Evolutionary conservation across 2,329 filamentous ascomycete species (phyloP).

Genomic region (Phoma sp.): DNA sequence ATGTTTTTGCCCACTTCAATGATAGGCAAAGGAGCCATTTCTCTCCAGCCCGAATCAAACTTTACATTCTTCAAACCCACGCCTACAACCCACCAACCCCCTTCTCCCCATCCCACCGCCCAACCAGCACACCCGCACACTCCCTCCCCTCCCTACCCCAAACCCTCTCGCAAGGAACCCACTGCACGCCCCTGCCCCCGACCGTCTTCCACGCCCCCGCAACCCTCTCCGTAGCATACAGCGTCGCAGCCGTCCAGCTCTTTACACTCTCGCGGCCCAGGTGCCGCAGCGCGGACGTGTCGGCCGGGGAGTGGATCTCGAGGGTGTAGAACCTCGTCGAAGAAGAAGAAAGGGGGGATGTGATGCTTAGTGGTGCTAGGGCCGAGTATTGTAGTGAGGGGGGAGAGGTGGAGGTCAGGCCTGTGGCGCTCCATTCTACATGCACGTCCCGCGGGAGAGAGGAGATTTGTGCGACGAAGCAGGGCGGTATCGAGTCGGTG

Average conservation of each 20-base stretch:
- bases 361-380: not conserved
- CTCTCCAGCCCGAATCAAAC: constrained; percentile 7
- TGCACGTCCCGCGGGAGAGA: constrained; percentile 74
- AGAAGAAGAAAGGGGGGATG: not conserved
- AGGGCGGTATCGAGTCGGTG: constrained; percentile 58
- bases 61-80: no score
- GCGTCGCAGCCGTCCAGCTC: constrained; percentile 26
- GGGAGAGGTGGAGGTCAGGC: constrained; percentile 49
- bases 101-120: constrained; percentile 28
- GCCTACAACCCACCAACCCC: constrained; percentile 26
- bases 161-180: constrained; percentile 41
- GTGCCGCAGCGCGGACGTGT: constrained; percentile 4
- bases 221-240: constrained; percentile 30
- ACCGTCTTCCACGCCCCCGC: not conserved
- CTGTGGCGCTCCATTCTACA: constrained; percentile 84
- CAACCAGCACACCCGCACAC: constrained; percentile 35
- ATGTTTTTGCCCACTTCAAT: no score
- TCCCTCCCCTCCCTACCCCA: constrained; percentile 38
- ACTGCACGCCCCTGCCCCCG: constrained; percentile 28
- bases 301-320: constrained; percentile 14
- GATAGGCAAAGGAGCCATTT: no score
- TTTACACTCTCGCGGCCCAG: constrained; percentile 3
- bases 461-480: constrained; percentile 78
- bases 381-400: not conserved
- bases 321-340: constrained; percentile 21